A percentile compares a stretch with the other conserved stretches of the same genome.
phyloP scores from a whole-genome alignment of 371 early-diverging fungal genomes.

The Apophysomyces variabilis region DNA sequence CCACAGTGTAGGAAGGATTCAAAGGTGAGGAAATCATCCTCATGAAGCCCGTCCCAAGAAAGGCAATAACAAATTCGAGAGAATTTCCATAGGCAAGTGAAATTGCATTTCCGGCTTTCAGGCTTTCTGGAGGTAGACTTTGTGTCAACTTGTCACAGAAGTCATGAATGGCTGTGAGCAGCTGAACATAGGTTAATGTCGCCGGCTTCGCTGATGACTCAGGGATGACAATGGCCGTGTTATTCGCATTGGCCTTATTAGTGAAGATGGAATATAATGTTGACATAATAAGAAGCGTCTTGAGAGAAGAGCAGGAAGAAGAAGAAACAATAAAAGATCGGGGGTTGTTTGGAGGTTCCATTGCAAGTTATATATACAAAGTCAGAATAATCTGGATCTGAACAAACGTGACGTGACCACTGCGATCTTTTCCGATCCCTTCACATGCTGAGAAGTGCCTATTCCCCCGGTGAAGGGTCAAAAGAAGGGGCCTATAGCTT shows the following conservation, averaged over 20 bases:
- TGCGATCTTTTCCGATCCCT: background rate
- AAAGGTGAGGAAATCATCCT: conserved; percentile 79
- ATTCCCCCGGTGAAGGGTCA: background rate
- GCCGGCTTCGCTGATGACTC: conserved; percentile 36
- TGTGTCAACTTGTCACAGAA: conserved; percentile 41
- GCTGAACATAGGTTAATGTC: conserved; percentile 37
- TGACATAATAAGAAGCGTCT: conserved; percentile 13
- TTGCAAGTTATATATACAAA: background rate
- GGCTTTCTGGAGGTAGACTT: conserved; percentile 31
- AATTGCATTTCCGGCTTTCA: conserved; percentile 66
- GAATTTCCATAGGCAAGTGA: conserved; percentile 75
- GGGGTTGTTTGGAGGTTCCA: background rate
- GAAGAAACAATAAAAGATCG: conserved; percentile 8
- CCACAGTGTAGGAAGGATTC: conserved; percentile 74
- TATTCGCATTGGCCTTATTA: conserved; percentile 19
- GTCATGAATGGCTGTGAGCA: conserved; percentile 38
- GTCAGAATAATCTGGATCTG: conserved; percentile 10
- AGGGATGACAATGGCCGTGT: conserved; percentile 49
- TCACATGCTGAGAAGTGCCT: background rate
- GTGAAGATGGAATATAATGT: conserved; percentile 13
- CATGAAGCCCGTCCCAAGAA: conserved; percentile 68
- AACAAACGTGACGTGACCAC: conserved; percentile 11
- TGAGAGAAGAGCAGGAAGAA: background rate
- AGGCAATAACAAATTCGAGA: conserved; percentile 69
- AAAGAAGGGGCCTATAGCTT: background rate